Base-by-base conservation (phyloP, 73 alveolate genomes). In the Paramecium pentaurelia region DNA sequence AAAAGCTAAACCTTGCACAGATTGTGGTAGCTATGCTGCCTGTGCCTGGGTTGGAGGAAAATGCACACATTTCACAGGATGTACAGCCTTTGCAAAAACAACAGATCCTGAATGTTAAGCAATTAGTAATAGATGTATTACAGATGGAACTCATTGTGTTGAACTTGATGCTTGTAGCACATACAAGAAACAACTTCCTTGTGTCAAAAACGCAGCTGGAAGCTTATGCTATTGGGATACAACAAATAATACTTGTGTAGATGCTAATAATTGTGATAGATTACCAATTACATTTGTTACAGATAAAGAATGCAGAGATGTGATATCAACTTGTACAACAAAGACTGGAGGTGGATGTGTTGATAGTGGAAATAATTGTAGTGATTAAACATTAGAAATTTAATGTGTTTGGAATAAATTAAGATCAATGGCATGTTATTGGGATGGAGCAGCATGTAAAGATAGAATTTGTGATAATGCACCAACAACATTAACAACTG, bases 141-240 rank as follows among this genome's bases (percentile, higher is more conserved):
- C 85, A 7, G 85, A 75, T 75, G 88, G 88, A 34, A 75, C 88
- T 14, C 59, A 75, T 16, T 75, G 88, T 37, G 44, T 37, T 37
- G 88, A 75, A 22, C 1, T 37, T 0, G 36, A 20, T 14, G 20
- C 85, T 20, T 68, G 85, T 18, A 68, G 47, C 9, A 14, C 40
- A 68, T 68, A 25, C 85, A 28, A 14, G 12, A 58, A 58, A 58
- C 11, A 58, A 58, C 73, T 58, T 58, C 73, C 73, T 20, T 58
- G 73, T 58, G 73, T 59, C 1, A 59, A 59, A 22, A 59, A 59
- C 10, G 14, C 77, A 1, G 38, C 42, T 1, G 77, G 77, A 27
- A 30, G 44, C n/a, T 60, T 27, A 0, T 60, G 77, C 40, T 60
- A 60, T 60, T 60, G 77, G 77, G 77, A 60, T 60, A 14, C 51